Evolutionary conservation across 495 filamentous ascomycete genomes (phyloP).

Genomic region (Aspergillus indologenus): DNA sequence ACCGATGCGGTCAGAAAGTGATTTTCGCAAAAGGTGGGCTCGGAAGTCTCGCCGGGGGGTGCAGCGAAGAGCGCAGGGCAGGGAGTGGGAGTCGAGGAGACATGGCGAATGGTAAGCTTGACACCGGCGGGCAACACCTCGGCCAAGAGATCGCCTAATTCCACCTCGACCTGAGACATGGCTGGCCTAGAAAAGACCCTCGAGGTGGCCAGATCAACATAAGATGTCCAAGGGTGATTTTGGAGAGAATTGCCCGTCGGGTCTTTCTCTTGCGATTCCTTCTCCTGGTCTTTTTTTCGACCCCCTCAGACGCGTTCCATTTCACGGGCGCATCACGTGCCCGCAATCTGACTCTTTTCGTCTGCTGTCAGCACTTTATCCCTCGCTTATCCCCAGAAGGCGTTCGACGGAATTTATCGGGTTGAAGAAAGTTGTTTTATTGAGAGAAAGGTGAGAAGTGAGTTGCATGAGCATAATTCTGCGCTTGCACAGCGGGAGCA

Average conservation of each 20-base stretch:
- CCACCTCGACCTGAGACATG: slow-evolving; percentile 34
- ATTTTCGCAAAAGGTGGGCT: slow-evolving; percentile 79
- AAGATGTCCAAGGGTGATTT: slow-evolving; percentile 4
- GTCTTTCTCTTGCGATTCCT: neutral
- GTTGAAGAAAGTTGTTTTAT: neutral
- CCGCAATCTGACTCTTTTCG: neutral
- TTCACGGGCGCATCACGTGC: slow-evolving; percentile 18
- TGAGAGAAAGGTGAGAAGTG: neutral
- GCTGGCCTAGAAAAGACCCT: slow-evolving; percentile 13
- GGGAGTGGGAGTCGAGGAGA: slow-evolving; percentile 77
- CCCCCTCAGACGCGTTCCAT: slow-evolving; percentile 11
- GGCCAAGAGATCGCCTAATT: slow-evolving; percentile 55
- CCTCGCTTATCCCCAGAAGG: slow-evolving; percentile 2
- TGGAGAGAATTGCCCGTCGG: neutral
- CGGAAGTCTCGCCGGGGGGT: slow-evolving; percentile 62
- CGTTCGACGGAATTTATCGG: neutral
- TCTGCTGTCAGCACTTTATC: neutral
- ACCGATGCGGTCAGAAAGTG: slow-evolving; percentile 77
- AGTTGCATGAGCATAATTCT: neutral
- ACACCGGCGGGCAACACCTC: slow-evolving; percentile 66
- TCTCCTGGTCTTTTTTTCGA: neutral
- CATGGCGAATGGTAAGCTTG: slow-evolving; percentile 74
- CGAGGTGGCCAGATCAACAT: neutral
- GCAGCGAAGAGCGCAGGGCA: slow-evolving; percentile 75
- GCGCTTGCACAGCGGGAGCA: neutral